Base-by-base conservation (phyloP, 176 grass and related monocot species). In the Carex parvula region DNA sequence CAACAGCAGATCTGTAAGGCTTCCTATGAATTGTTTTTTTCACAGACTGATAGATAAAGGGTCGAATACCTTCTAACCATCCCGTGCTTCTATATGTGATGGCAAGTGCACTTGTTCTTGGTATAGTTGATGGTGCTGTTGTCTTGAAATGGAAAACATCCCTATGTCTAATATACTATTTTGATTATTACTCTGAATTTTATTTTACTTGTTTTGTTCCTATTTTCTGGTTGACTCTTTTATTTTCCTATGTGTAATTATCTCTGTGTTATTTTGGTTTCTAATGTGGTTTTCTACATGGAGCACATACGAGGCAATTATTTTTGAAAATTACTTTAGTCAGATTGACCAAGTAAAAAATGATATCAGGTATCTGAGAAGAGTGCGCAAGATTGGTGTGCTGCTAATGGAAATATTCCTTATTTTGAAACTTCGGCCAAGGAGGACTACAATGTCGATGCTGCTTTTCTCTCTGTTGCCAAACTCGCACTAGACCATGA, bases 401-500 rank as follows among this genome's bases (percentile, higher is more conserved):
- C 87, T 79, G 86, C 93, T 71, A 95, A 90, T 68, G 93, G 90
- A n/a, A 88, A 96, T 73, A 94, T 99, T 44, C 97, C 93, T 6
- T 96, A 99, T 52, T 94, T 96, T 26, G 91, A 96, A 79, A 99
- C 93, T 42, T 99, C 97, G 4, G 97, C 97, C 16, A 99, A 96
- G 87, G 93, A 99, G 39, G 93, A 96, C 83, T 84, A 70, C 83
- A 96, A 99, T 56, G 91, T 99, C 26, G 93, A 96, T 88, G 89
- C 79, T 71, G 93, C 97, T 74, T 96, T 99, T 57, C 81, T 99
- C 1, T 90, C 85, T 80, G 63, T 99, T 35, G 97, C 91, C 50
- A 95, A 92, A 85, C 97, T 99, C 3, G 97, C 90, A 3, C 35
- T 99, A 61, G 86, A 94, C 39, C 88, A 89, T 26, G 97, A 94